Evolutionary conservation across 1,139 yeast species (phyloP).

Genomic region (Ogataea hybrid): DNA sequence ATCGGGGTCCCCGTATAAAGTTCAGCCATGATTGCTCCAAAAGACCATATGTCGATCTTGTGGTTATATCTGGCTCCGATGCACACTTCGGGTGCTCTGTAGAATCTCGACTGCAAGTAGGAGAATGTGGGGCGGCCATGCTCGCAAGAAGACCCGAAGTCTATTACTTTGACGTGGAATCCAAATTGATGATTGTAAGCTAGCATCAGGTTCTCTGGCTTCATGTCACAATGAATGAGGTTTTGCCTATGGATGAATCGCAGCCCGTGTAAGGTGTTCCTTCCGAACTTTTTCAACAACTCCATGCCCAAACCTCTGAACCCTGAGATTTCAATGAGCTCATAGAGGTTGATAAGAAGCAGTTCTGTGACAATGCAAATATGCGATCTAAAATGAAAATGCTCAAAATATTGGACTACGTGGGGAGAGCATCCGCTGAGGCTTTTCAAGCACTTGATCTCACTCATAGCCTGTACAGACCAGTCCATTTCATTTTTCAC

Average conservation of each 20-base stretch:
- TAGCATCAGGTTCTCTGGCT: conserved; percentile 67
- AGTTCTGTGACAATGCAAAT: conserved; percentile 79
- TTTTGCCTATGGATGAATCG: conserved; percentile 53
- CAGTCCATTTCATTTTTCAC: conserved; percentile 72
- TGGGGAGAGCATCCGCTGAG: conserved; percentile 29
- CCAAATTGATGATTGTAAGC: conserved; percentile 31
- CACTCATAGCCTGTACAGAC: conserved; percentile 77
- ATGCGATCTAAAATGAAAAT: conserved; percentile 80
- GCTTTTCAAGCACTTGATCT: conserved; percentile 64
- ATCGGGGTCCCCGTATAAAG: conserved; percentile 64
- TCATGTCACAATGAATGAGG: conserved; percentile 81
- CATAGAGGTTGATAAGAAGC: conserved; percentile 65
- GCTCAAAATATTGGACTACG: conserved; percentile 58
- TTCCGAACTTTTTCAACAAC: conserved; percentile 49
- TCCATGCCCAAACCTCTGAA: conserved; percentile 61
- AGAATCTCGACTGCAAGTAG: conserved; percentile 63
- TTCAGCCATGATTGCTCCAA: conserved; percentile 70
- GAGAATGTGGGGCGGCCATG: conserved; percentile 48
- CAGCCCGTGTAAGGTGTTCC: conserved; percentile 59
- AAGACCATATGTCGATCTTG: conserved; percentile 78
- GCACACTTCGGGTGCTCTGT: conserved; percentile 77
- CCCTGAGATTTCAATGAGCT: conserved; percentile 57
- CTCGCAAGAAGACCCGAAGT: conserved; percentile 62
- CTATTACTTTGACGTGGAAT: conserved; percentile 55
- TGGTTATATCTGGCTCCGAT: conserved; percentile 72